These are phyloP conservation scores for Boletus barrowsii DNA, from an alignment of 768 basidiomycete species.

Conservation along the genomic window DNA sequence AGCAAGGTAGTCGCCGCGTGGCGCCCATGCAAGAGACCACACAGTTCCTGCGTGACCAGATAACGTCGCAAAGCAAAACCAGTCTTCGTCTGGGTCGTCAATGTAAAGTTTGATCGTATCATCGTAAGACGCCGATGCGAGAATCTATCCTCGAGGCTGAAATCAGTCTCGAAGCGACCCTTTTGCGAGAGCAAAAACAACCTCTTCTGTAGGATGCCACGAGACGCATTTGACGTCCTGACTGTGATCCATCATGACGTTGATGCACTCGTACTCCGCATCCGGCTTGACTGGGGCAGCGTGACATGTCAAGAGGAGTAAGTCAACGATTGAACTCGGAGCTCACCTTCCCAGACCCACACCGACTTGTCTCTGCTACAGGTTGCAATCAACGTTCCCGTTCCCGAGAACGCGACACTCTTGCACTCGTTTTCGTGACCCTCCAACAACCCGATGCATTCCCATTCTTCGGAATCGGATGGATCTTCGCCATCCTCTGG, in stretches of 20 bases:
- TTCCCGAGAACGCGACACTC: slow-evolving; percentile 75
- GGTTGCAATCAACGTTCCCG: slow-evolving; percentile 81
- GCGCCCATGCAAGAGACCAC: slow-evolving; percentile 84
- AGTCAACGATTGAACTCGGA: neutral
- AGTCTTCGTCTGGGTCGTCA: slow-evolving; percentile 93
- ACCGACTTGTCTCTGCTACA: slow-evolving; percentile 97
- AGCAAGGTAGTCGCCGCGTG: slow-evolving; percentile 76
- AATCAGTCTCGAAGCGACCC: slow-evolving; percentile 4
- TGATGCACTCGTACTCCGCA: slow-evolving; percentile 90
- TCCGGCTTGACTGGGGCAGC: slow-evolving; percentile 72
- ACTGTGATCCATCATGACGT: slow-evolving; percentile 92
- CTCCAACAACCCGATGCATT: slow-evolving; percentile 81
- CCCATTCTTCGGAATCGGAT: slow-evolving; percentile 63
- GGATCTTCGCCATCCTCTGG: slow-evolving; percentile 34
- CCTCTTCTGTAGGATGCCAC: slow-evolving; percentile 97
- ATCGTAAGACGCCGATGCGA: slow-evolving; percentile 96
- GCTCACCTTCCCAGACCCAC: slow-evolving; percentile 96
- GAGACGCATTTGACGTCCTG: slow-evolving; percentile 95
- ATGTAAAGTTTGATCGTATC: slow-evolving; percentile 92
- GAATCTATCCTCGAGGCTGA: slow-evolving; percentile 54
- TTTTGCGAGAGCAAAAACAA: slow-evolving; percentile 24
- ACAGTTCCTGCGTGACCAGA: slow-evolving; percentile 84
- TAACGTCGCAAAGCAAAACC: slow-evolving; percentile 84
- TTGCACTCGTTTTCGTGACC: slow-evolving; percentile 98
- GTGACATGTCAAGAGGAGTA: neutral